Percentiles rank a stretch among this genome's conserved stretches.
These are phyloP conservation scores for Pueraria montana DNA, from an alignment of 306 rosid species.

Conservation along the genomic window DNA sequence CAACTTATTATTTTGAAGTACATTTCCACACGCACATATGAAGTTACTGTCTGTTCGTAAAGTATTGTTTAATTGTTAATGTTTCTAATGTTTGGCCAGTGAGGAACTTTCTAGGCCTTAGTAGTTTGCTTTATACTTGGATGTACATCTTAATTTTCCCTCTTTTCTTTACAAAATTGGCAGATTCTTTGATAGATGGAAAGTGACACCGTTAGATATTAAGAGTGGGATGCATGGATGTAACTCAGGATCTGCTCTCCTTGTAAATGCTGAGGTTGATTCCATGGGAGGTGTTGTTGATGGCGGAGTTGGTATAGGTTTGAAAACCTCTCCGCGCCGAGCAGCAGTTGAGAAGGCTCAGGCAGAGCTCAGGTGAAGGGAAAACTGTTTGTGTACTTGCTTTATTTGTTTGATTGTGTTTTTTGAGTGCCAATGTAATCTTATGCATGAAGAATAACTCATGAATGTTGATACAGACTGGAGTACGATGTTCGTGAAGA, in stretches of 20 bases:
- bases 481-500: slow-evolving; percentile 94
- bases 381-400: slow-evolving; percentile 42
- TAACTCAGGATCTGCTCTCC: slow-evolving; percentile 77
- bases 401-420: slow-evolving; percentile 30
- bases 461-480: slow-evolving; percentile 76
- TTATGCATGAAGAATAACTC: slow-evolving; percentile 35
- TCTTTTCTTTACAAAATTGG: slow-evolving; percentile 36
- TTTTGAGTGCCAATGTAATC: slow-evolving; percentile 38
- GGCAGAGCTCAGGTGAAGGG: slow-evolving; percentile 86
- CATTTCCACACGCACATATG: background rate
- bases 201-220: slow-evolving; percentile 55
- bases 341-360: slow-evolving; percentile 96
- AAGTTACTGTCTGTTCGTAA: background rate
- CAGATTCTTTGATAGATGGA: slow-evolving; percentile 67
- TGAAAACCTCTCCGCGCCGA: slow-evolving; percentile 95
- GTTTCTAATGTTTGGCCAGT: slow-evolving; percentile 26
- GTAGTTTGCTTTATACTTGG: slow-evolving; percentile 25
- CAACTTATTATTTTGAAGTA: background rate
- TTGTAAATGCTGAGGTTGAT: slow-evolving; percentile 99
- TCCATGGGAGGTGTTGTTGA: slow-evolving; percentile 99
- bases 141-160: slow-evolving; percentile 14
- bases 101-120: slow-evolving; percentile 23
- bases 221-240: slow-evolving; percentile 92
- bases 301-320: slow-evolving; percentile 92
- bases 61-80: slow-evolving; percentile 20